Conservation (phyloP, 1,284 basidiomycete species). For the Trichosporon coremiiforme region DNA sequence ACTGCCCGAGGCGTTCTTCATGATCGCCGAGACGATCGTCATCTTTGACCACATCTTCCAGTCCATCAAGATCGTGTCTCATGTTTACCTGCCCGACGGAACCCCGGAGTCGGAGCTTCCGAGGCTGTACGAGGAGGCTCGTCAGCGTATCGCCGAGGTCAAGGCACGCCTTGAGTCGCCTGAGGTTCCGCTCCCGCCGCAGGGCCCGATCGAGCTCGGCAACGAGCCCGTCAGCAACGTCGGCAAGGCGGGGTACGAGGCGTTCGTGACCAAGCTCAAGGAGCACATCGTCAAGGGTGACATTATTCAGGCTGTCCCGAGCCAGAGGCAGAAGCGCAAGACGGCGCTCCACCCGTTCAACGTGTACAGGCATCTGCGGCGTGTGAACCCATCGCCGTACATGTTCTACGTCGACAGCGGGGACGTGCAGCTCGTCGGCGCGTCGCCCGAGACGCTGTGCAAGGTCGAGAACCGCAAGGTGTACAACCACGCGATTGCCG, state of each 20-base stretch:
- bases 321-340: constrained; percentile 80
- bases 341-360: constrained; percentile 96
- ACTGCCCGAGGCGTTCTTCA: constrained; percentile 94
- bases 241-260: constrained; percentile 88
- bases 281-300: constrained; percentile 93
- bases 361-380: constrained; percentile 86
- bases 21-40: constrained; percentile 92
- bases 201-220: constrained; percentile 61
- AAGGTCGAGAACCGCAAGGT: constrained; percentile 92
- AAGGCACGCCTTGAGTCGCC: constrained; percentile 67
- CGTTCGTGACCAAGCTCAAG: constrained; percentile 88
- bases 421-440: constrained; percentile 89
- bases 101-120: constrained; percentile 62
- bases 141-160: constrained; percentile 72
- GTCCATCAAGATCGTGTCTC: constrained; percentile 90
- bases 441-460: constrained; percentile 96
- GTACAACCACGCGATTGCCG: constrained; percentile 97
- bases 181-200: constrained; percentile 63
- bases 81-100: constrained; percentile 77
- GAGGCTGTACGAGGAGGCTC: constrained; percentile 79
- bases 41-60: constrained; percentile 98
- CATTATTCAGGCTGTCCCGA: constrained; percentile 98
- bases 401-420: constrained; percentile 99
- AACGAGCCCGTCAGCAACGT: constrained; percentile 81
- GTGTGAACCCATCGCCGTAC: constrained; percentile 96